These are phyloP conservation scores for Litsea cubeba DNA, from an alignment of 164 flowering plant genomes.

Conservation along the genomic window DNA sequence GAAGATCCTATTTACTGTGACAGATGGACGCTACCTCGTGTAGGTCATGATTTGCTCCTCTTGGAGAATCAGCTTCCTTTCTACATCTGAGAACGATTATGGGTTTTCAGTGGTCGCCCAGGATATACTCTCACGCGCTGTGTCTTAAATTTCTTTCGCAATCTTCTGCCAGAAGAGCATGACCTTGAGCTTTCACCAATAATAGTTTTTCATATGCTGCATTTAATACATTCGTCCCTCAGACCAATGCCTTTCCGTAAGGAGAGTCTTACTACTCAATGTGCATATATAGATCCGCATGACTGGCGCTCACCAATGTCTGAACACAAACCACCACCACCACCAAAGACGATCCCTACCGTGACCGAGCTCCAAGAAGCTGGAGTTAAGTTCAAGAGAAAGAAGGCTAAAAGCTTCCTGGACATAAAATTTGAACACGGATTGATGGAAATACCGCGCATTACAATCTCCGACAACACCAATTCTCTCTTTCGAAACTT, in stretches of 20 bases:
- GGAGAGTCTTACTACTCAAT: no score
- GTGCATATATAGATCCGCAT: no score
- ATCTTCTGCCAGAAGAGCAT: not conserved
- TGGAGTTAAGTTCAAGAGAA: conserved; percentile 4
- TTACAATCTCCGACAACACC: conserved; percentile 23
- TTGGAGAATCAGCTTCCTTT: no score
- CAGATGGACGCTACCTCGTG: no score
- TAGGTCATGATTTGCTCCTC: no score
- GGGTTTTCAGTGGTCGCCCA: no score
- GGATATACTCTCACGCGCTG: not conserved
- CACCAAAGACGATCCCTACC: not conserved
- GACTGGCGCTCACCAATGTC: no score
- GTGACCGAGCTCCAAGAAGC: not conserved
- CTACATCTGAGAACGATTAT: no score
- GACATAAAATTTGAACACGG: conserved; percentile 20
- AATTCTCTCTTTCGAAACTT: conserved; percentile 26
- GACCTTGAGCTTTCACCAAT: not conserved
- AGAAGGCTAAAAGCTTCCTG: conserved; percentile 10
- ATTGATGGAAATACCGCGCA: conserved; percentile 24
- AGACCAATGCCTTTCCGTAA: not conserved
- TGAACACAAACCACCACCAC: not conserved
- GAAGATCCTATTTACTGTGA: no score
- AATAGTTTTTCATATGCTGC: not conserved
- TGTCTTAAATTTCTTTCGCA: not conserved
- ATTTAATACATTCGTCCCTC: not conserved